Base-by-base conservation (phyloP, 495 filamentous ascomycete species). In the Penicillium turbatum region DNA sequence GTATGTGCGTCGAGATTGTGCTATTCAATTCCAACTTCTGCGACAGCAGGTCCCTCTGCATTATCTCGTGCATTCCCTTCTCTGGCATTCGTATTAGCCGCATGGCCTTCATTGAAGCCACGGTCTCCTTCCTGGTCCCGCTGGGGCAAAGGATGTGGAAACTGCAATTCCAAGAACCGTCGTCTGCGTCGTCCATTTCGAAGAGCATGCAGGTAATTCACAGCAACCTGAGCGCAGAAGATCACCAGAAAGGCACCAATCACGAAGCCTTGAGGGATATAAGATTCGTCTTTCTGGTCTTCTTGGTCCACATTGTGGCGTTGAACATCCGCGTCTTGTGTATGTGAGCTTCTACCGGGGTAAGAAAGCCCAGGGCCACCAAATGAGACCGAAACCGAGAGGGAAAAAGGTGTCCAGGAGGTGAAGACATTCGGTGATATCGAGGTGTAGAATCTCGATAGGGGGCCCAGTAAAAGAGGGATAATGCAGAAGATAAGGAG, bases 311-410 rank as follows among this genome's bases (percentile, higher is more conserved):
- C 16, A 3, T 42, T 30, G 5, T 6, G 13, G 29, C 8, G 19
- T 6, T 43, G 39, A 7, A 16, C 38, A 43, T 4, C 16, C 7
- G 13, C 13, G 27, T 45, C 17, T 26, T 36, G 31, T 8, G 53
- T 17, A 4, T 59, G 51, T 16, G 48, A 59, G 27, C 51, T 48
- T 11, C 17, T 49, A 26, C 42, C 50, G 6, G 42, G 45, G 12
- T 58, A 35, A 1, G 59, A 48, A 8, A 63, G 30, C 4, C 48
- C 48, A 11, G 60, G 48, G 21, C 65, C 53, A 40, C 73, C 71
- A 43, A 77, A 68, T 3, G 72, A 73, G n/a, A 77, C 47, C 0
- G 72, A 76, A 9, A 75, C 62, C 4, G 72, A 75, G 55, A 76
- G 64, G 21, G 70, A 60, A 26, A 72, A 72, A 16, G 68, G 63